Evolutionary conservation across 2,329 filamentous ascomycete species (phyloP).

Genomic region (Aaosphaeria arxii): DNA sequence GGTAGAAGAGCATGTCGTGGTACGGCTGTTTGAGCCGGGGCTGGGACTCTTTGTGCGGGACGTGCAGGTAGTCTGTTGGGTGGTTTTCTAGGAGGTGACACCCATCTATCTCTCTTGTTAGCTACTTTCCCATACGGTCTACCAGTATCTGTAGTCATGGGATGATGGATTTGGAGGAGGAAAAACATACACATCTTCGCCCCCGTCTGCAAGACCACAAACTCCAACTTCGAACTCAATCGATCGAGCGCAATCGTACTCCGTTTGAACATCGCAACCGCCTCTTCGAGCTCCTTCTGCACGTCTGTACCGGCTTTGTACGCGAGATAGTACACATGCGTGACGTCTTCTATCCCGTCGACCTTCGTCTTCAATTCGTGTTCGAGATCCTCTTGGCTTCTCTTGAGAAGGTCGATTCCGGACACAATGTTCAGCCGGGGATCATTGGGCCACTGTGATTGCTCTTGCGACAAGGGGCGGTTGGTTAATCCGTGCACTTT

Average conservation of each 20-base stretch:
- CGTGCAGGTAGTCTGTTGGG: conserved; percentile 31
- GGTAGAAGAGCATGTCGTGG: conserved; percentile 40
- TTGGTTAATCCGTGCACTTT: conserved; percentile 43
- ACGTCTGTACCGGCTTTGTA: conserved; percentile 43
- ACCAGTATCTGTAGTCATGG: not conserved
- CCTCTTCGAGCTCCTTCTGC: conserved; percentile 39
- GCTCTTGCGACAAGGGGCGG: conserved; percentile 30
- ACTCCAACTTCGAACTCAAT: conserved; percentile 18
- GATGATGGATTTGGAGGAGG: conserved; percentile 24
- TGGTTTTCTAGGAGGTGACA: conserved; percentile 41
- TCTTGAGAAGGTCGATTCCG: conserved; percentile 42
- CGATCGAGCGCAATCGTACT: conserved; percentile 31
- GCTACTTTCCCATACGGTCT: conserved; percentile 13
- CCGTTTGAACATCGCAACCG: conserved; percentile 41
- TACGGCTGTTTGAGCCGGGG: conserved; percentile 26
- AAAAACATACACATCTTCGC: conserved; percentile 35
- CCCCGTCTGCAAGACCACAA: conserved; percentile 26
- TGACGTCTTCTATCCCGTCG: conserved; percentile 36
- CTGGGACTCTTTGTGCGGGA: conserved; percentile 18
- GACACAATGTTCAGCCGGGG: conserved; percentile 40
- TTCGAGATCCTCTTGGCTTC: conserved; percentile 39
- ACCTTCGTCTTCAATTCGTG: conserved; percentile 30
- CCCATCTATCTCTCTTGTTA: conserved; percentile 36
- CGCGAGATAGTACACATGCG: conserved; percentile 46
- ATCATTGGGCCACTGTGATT: conserved; percentile 39